Evolutionary conservation across 2,329 filamentous ascomycete genomes (phyloP), one percentile per base, ranked within the genome.

Genomic region (Fusarium agapanthi): DNA sequence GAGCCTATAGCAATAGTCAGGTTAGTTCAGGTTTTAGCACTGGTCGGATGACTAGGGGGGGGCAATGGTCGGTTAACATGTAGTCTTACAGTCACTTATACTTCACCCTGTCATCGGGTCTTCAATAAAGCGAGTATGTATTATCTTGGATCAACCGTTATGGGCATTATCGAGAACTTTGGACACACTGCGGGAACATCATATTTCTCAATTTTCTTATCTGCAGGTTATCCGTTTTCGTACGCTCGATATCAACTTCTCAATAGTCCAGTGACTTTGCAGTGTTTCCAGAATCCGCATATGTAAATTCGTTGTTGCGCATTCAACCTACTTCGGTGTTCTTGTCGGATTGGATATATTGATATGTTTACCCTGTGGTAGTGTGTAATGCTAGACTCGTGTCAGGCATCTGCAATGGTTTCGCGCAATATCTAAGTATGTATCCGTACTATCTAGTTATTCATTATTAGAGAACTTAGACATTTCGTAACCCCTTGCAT

Each of bases 171-270:
- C 38, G 26, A 62, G n/a, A 26, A 26, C 35, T 53, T 53, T 16
- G 47, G 15, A 47, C 47, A 34, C 41, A 35, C 41, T 40, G 37
- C 35, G 41, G 54, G 26, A 67, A 44, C 40, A 62, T 67, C 37
- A n/a, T 47, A 35, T 67, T 67, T 67, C 65, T 58, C 37, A 24
- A 32, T n/a, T 48, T 43, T 34, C 9, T 50, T 43, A 28, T 54
- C 40, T 40, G 26, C 35, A 43, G 44, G 18, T 51, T 22, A 38
- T 28, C 18, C 24, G 20, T 38, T 53, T 53, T 18, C 24, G 14
- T 22, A 53, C 34, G n/a, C 24, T 28, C 34, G 10, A 28, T 26
- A 11, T 26, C 20, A 53, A 22, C 20, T 22, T n/a, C 34, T 28
- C 50, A 13, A 6, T 16, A 18, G 18, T 12, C 24, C 6, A 9